These are phyloP conservation scores for Trichoderma sp. DNA, from an alignment of 2,329 filamentous ascomycete species.

Conservation along the genomic window DNA sequence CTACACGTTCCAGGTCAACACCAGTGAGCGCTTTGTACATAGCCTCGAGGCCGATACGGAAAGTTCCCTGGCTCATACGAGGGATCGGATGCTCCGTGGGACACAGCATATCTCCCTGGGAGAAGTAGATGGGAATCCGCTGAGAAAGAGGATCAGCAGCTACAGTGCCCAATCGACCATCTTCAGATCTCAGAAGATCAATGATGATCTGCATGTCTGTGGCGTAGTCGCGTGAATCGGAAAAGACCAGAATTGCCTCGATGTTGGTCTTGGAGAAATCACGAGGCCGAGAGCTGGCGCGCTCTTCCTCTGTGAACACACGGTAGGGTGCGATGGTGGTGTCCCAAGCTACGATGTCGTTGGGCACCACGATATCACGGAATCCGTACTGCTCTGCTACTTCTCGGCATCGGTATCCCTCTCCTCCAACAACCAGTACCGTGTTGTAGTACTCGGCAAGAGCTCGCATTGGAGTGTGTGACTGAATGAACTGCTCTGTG, in stretches of 20 bases:
- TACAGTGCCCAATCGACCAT: neutral
- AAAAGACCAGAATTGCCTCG: conserved; percentile 10
- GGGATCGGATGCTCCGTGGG: conserved; percentile 2
- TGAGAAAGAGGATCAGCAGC: conserved; percentile 6
- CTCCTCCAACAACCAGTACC: conserved; percentile 8
- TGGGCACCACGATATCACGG: conserved; percentile 4
- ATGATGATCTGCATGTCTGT: conserved; percentile 17
- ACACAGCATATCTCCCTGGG: conserved; percentile 8
- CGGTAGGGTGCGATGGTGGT: conserved; percentile 5
- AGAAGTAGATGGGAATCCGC: conserved; percentile 11
- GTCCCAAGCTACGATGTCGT: conserved; percentile 13
- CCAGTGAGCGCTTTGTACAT: conserved; percentile 14
- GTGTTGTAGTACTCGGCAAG: conserved; percentile 10
- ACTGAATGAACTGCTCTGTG: conserved; percentile 13
- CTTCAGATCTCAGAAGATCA: conserved; percentile 2
- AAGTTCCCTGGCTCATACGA: conserved; percentile 12
- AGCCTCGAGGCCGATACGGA: conserved; percentile 3
- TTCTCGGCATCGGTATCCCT: conserved; percentile 10
- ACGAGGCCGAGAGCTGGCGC: conserved; percentile 6
- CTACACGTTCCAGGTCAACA: conserved; percentile 6
- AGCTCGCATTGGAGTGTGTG: conserved; percentile 8
- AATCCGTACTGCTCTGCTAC: conserved; percentile 13
- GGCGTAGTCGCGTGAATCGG: conserved; percentile 8
- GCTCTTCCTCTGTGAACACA: conserved; percentile 3
- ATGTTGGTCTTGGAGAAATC: conserved; percentile 5